Base-by-base conservation (phyloP, 345 rosid species). In the Diplotaxis tenuifolia region DNA sequence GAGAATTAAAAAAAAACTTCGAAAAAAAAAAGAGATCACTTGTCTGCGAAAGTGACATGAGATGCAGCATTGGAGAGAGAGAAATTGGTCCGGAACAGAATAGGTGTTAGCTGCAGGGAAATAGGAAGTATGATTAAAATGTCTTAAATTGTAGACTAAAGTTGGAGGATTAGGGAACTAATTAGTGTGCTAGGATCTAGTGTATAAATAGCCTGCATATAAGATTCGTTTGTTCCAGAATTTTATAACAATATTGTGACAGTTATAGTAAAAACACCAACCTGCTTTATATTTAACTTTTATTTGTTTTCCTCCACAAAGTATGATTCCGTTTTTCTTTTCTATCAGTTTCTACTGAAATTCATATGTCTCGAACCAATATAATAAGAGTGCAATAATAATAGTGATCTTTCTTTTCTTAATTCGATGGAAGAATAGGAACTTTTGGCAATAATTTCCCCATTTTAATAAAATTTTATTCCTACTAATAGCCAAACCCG, bases 401-500 rank as follows among this genome's bases (percentile, higher is more conserved):
- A 40, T 21, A 18, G 27, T 20, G 19, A 4, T n/a, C 8, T 19
- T 2, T 19, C 29, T 68, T 58, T 15, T 16, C 62, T 50, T 21
- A 29, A 42, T 55, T 15, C 36, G 65, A 70, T 76, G 70, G 75
- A 75, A 70, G 32, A 70, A 63, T 31, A 70, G 40, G 22, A 54
- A 70, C 70, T 28, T 69, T 75, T 75, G 53, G 42, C 65, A 56
- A 70, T 69, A 62, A 69, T 69, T 68, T 21, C 60, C 69, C 11
- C 8, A 31, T 75, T 54, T 38, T 68, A 29, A 16, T 5, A 61
- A 14, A 12, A 3, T 38, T 27, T 38, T 38, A 12, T 40, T 40
- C 61, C 71, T 70, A 70, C 63, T 63, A 70, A 62, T 63, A 76
- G 23, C 75, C 66, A 70, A 54, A 68, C 18, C 38, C 59, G 65